phyloP scores from a whole-genome alignment of 2,329 filamentous ascomycete species.

The Escovopsis sp. region DNA sequence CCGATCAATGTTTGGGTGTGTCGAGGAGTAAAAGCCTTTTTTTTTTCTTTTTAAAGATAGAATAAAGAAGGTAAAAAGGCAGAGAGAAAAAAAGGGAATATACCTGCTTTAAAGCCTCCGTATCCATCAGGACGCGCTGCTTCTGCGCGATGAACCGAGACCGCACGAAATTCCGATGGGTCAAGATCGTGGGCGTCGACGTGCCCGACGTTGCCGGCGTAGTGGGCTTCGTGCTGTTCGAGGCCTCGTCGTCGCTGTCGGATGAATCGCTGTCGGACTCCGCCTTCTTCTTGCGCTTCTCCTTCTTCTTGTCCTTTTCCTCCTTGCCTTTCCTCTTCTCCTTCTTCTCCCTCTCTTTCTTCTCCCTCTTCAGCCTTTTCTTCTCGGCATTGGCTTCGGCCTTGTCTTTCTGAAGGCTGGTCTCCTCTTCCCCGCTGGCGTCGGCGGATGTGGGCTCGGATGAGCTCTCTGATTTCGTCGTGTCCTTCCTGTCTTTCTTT shows the following conservation, averaged over 20 bases:
- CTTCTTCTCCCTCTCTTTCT: conserved; percentile 24
- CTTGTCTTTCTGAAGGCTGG: conserved; percentile 8
- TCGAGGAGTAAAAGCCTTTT: too few relatives aligned
- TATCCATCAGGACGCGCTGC: conserved; percentile 65
- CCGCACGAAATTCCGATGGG: conserved; percentile 55
- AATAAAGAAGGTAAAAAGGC: too few relatives aligned
- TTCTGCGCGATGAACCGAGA: conserved; percentile 82
- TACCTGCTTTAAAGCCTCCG: conserved; percentile 75
- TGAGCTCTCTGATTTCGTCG: conserved; percentile 17
- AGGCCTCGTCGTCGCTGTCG: conserved; percentile 8
- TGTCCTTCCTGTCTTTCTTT: conserved; percentile 28
- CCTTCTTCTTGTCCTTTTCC: conserved; percentile 34
- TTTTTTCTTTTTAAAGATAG: too few relatives aligned
- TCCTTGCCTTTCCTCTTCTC: conserved; percentile 29
- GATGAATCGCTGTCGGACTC: conserved; percentile 8
- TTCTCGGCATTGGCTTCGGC: conserved; percentile 23
- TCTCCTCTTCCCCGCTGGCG: conserved; percentile 7
- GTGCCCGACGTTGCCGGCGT: conserved; percentile 26
- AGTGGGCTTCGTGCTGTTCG: conserved; percentile 20
- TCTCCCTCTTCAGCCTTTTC: conserved; percentile 27
- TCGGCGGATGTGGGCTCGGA: conserved; percentile 12
- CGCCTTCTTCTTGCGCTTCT: conserved; percentile 26
- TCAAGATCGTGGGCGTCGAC: conserved; percentile 26
- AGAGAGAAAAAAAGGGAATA: not conserved
- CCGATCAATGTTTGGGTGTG: too few relatives aligned